Percentiles rank a stretch among this genome's conserved stretches.
These are phyloP conservation scores for Dendrothele bispora DNA, from an alignment of 768 basidiomycete genomes.

Conservation along the genomic window DNA sequence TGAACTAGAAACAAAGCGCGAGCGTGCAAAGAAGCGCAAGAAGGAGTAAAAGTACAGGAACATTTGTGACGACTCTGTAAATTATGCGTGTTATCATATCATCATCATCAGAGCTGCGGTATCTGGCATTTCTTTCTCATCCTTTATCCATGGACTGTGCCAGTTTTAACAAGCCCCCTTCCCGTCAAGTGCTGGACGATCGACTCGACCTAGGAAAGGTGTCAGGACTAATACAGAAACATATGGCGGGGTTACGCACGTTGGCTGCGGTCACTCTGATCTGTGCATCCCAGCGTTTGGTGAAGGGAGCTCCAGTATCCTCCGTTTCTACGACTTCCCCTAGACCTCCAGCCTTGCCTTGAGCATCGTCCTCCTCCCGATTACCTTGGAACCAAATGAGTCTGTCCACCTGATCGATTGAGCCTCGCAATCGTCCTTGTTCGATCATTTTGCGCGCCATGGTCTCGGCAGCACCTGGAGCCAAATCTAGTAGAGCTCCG, in stretches of 20 bases:
- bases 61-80: constrained; percentile 13
- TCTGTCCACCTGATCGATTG: constrained; percentile 94
- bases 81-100: constrained; percentile 30
- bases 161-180: constrained; percentile 58
- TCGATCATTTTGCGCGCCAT: constrained; percentile 99
- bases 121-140: constrained; percentile 16
- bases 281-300: constrained; percentile 94
- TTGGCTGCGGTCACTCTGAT: constrained; percentile 87
- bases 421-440: constrained; percentile 89
- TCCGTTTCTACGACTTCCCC: constrained; percentile 88
- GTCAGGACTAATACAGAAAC: background rate
- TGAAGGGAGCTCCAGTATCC: constrained; percentile 86
- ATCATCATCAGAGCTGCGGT: constrained; percentile 10
- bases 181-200: constrained; percentile 82
- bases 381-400: constrained; percentile 92
- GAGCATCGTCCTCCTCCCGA: constrained; percentile 86
- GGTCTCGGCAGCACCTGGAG: constrained; percentile 90
- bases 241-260: constrained; percentile 42
- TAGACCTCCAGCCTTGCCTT: constrained; percentile 91
- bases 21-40: constrained; percentile 79
- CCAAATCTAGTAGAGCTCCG: constrained; percentile 85
- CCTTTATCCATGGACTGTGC: constrained; percentile 1
- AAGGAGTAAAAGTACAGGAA: constrained; percentile 31
- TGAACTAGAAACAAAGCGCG: constrained; percentile 92
- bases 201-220: constrained; percentile 65